Base-by-base conservation (phyloP, 2,329 filamentous ascomycete species). In the Xylariaceae sp. region DNA sequence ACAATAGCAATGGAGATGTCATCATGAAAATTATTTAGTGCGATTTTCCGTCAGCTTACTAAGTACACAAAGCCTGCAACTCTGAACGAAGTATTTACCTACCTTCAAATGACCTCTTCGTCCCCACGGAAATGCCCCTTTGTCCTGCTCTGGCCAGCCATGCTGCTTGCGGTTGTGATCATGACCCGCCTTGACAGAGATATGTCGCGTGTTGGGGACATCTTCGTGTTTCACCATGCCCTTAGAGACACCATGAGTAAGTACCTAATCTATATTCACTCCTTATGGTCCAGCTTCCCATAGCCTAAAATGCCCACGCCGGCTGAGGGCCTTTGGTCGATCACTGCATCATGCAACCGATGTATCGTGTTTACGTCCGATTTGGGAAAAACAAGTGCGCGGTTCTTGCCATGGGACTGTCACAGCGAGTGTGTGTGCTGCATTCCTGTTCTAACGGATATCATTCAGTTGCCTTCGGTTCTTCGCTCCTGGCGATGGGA, bases 281-380 rank as follows among this genome's bases (percentile, higher is more conserved):
- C 16, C 37, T 18, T 16, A 18, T 19, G 37, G n/a, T 40, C 16
- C 16, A 8, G 15, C 16, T 19, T 5, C 26, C 8, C 8, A 26
- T 26, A 26, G 4, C 26, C 26, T 8, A 8, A 26, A 26, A 26
- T 26, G n/a, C n/a, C n/a, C n/a, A 26, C 26, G 26, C 8, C 26
- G 26, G 26, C n/a, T 40, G 22, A 22, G 5, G 15, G 15, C 18
- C 12, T 16, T 10, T 15, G 32, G 19, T 34, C n/a, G 15, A 7
- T 29, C 30, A 7, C 8, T 18, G 15, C 43, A 18, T 18, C 6
- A 57, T 54, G 55, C 3, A 41, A 36, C 51, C 26, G 3, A 19
- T 26, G 9, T 55, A 58, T 19, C 58, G 56, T 9, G 39, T 60
- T 47, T 60, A 58, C 36, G 42, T 60, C 32, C 51, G 45, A n/a